Percentiles rank a stretch among this genome's conserved stretches.
Conservation (phyloP, 768 basidiomycete genomes). For the Austroboletus eburneus region DNA sequence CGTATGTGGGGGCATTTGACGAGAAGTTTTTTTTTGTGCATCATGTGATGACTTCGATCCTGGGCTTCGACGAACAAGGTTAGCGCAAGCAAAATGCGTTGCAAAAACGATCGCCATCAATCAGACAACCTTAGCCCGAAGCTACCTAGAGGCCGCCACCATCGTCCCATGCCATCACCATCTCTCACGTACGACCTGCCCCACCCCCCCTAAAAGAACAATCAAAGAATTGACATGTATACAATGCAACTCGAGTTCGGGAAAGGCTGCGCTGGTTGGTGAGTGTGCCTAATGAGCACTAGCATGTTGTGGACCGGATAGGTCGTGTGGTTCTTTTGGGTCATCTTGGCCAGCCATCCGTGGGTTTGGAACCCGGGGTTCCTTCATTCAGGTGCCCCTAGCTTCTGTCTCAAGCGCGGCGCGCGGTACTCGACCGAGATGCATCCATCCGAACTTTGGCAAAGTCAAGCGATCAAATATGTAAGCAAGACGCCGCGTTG, state of each 20-base stretch:
- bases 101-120: background rate
- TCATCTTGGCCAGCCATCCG: too few relatives aligned
- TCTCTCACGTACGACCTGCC: background rate
- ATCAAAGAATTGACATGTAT: background rate
- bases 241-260: background rate
- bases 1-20: background rate
- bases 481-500: too few relatives aligned
- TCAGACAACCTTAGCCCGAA: background rate
- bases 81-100: background rate
- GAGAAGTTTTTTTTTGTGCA: background rate
- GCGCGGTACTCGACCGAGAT: too few relatives aligned
- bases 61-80: slow-evolving; percentile 8
- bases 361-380: too few relatives aligned
- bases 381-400: too few relatives aligned
- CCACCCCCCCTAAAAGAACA: background rate
- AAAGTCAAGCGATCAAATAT: too few relatives aligned
- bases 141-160: background rate
- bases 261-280: background rate
- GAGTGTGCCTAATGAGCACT: too few relatives aligned
- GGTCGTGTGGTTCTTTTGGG: too few relatives aligned
- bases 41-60: background rate
- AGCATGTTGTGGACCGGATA: too few relatives aligned
- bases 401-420: too few relatives aligned
- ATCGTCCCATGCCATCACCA: background rate
- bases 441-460: too few relatives aligned